phyloP scores from a whole-genome alignment of 1,284 basidiomycete species.

The Schizophyllum commune region DNA sequence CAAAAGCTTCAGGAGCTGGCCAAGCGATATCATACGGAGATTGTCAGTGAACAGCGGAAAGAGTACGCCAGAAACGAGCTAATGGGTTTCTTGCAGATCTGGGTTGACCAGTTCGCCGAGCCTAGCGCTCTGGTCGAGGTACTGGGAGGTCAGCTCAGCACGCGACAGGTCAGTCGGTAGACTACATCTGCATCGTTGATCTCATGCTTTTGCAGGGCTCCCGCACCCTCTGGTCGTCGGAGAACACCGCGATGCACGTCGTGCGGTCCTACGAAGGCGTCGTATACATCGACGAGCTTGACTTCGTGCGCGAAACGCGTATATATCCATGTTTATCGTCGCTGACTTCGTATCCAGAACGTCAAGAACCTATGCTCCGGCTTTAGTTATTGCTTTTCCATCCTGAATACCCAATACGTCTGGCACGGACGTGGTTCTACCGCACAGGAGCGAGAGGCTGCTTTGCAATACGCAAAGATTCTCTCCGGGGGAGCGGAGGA shows the following conservation, averaged over 20 bases:
- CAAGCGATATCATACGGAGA: constrained; percentile 56
- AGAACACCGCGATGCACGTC: constrained; percentile 75
- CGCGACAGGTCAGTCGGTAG: constrained; percentile 50
- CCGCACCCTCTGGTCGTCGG: constrained; percentile 63
- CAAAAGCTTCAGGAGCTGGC: constrained; percentile 62
- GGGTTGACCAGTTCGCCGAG: constrained; percentile 53
- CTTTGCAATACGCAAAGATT: constrained; percentile 48
- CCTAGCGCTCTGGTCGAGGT: constrained; percentile 50
- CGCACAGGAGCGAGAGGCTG: constrained; percentile 47
- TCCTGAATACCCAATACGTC: constrained; percentile 64
- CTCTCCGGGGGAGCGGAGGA: constrained; percentile 22
- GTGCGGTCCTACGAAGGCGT: constrained; percentile 44
- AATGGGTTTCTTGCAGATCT: constrained; percentile 28
- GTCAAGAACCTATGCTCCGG: constrained; percentile 69
- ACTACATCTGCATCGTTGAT: neutral
- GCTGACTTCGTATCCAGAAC: constrained; percentile 29
- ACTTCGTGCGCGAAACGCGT: constrained; percentile 42
- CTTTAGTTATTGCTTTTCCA: constrained; percentile 66
- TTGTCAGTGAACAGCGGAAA: constrained; percentile 32
- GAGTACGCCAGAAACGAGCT: too few relatives aligned
- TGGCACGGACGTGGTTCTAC: constrained; percentile 72
- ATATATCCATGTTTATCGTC: constrained; percentile 2
- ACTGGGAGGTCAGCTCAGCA: constrained; percentile 58
- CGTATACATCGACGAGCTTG: constrained; percentile 63
- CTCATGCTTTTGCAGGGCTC: constrained; percentile 40